phyloP scores from a whole-genome alignment of 2,329 filamentous ascomycete species.

The Venturia carpophila region DNA sequence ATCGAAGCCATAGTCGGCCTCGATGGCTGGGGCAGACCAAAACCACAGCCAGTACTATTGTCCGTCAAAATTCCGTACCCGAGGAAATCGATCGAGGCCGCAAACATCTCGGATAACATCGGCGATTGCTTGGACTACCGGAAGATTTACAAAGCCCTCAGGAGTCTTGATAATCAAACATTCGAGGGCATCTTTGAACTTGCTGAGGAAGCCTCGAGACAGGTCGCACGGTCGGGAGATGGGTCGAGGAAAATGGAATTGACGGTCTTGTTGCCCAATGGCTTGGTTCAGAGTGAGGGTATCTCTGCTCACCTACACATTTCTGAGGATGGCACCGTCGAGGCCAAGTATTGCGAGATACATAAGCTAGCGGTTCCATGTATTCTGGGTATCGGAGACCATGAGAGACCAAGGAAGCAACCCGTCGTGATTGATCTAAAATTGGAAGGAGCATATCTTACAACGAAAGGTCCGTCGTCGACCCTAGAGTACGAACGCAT shows the following conservation, averaged over 20 bases:
- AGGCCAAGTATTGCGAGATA: conserved; percentile 1
- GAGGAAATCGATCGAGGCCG: background rate
- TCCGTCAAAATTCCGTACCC: conserved; percentile 11
- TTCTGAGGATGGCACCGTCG: background rate
- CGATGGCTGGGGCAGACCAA: conserved; percentile 12
- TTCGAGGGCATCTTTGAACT: background rate
- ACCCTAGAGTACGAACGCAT: conserved; percentile 8
- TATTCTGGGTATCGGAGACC: conserved; percentile 13
- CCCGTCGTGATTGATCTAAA: conserved; percentile 14
- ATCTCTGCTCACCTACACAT: background rate
- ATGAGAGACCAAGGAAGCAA: conserved; percentile 17
- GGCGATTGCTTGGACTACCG: conserved; percentile 14
- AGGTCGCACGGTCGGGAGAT: background rate
- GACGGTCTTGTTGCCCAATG: conserved; percentile 10
- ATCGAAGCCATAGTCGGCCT: conserved; percentile 9
- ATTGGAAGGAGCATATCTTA: background rate
- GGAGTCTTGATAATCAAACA: conserved; percentile 1
- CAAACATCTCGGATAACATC: conserved; percentile 9
- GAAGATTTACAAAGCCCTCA: conserved; percentile 7
- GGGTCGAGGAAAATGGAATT: background rate
- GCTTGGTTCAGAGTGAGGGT: conserved; percentile 10
- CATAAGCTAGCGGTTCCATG: conserved; percentile 5
- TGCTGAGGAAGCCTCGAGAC: background rate
- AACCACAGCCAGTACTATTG: conserved; percentile 11
- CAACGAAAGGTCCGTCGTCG: background rate